Evolutionary conservation across 2,329 filamentous ascomycete genomes (phyloP).

Genomic region (Metarhizium guizhouense): DNA sequence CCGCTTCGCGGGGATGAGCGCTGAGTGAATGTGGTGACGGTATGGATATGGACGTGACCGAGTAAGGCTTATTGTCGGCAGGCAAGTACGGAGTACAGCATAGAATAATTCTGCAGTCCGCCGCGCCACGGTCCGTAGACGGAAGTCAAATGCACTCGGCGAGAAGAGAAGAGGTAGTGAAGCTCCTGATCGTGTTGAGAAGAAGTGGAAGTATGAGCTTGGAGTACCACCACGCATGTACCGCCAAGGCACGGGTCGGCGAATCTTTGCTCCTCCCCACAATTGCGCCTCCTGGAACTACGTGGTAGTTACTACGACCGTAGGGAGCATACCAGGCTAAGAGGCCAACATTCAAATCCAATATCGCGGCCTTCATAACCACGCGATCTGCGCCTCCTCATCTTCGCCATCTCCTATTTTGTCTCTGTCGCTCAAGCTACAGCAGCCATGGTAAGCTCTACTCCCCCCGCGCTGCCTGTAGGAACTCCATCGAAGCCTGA

Average conservation of each 20-base stretch:
- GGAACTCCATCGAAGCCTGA: neutral
- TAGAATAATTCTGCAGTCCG: neutral
- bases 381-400: neutral
- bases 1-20: neutral
- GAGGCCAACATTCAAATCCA: conserved; percentile 6
- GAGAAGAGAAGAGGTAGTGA: neutral
- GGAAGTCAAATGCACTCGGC: neutral
- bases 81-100: neutral
- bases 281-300: conserved; percentile 10
- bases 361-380: neutral
- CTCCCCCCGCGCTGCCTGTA: neutral
- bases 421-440: neutral
- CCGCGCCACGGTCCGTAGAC: neutral
- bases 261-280: conserved; percentile 26
- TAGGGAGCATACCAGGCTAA: conserved; percentile 10
- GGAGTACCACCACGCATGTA: neutral
- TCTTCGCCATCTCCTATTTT: neutral
- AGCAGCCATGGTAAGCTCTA: conserved; percentile 18
- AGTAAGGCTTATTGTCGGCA: neutral
- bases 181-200: neutral
- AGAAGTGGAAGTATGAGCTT: neutral
- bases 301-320: conserved; percentile 5
- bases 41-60: neutral
- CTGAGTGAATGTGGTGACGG: neutral
- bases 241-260: conserved; percentile 17